phyloP scores from a whole-genome alignment of 139 green algal species.

The Chlorella sp. region DNA sequence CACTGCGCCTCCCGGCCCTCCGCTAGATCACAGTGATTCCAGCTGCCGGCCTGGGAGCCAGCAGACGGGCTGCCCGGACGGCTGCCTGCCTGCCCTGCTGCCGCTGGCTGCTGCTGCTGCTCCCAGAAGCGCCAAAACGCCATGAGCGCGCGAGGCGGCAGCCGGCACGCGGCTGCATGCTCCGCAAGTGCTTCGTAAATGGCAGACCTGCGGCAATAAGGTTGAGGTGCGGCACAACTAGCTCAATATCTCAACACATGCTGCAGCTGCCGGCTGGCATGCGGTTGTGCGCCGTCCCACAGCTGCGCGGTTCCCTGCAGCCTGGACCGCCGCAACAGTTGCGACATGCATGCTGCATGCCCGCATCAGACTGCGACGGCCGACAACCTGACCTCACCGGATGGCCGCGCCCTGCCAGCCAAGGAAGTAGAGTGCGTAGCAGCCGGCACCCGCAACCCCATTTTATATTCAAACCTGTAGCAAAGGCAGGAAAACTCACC shows the following conservation, averaged over 20 bases:
- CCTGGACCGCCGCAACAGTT: too few relatives aligned
- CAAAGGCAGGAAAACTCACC: background rate
- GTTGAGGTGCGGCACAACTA: too few relatives aligned
- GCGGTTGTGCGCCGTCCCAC: too few relatives aligned
- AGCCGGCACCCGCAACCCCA: too few relatives aligned
- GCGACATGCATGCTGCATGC: too few relatives aligned
- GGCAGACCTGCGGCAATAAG: background rate
- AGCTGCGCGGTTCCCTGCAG: too few relatives aligned
- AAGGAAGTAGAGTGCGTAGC: too few relatives aligned
- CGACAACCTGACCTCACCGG: background rate
- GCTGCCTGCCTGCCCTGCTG: background rate
- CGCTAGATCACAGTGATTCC: background rate
- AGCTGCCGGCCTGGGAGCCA: background rate
- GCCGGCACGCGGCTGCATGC: background rate
- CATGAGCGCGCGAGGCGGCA: background rate
- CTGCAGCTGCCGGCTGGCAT: too few relatives aligned
- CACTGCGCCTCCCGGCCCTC: background rate
- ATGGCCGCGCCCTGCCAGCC: too few relatives aligned
- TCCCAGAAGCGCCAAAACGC: conserved; percentile 29
- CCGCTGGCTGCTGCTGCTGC: background rate
- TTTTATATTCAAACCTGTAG: background rate
- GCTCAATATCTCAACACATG: too few relatives aligned
- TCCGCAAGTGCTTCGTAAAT: background rate
- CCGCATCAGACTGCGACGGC: too few relatives aligned
- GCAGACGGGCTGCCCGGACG: too few relatives aligned